Percentiles rank a stretch among this genome's conserved stretches.
Evolutionary conservation across 169 alveolate species (phyloP).

Genomic region (Eimeria falciformis): DNA sequence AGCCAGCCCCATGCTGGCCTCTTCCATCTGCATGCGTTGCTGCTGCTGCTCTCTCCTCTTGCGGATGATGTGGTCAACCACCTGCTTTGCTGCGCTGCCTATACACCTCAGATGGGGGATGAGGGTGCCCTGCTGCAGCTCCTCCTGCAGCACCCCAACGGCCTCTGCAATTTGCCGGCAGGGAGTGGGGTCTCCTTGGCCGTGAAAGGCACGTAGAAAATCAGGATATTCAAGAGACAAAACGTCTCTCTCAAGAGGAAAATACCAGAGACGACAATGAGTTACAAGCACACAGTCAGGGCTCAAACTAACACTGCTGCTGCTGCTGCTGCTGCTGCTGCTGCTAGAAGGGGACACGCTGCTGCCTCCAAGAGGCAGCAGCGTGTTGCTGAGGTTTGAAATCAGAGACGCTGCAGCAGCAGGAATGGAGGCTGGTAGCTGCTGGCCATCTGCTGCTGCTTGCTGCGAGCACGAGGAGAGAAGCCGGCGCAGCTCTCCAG

Average conservation of each 20-base stretch:
- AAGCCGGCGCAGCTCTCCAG: conserved; percentile 72
- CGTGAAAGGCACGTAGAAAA: conserved; percentile 49
- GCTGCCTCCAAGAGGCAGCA: conserved; percentile 23
- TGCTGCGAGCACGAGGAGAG: conserved; percentile 11
- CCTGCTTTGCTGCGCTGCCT: conserved; percentile 75
- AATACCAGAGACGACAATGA: conserved; percentile 48
- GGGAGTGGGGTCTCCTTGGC: conserved; percentile 41
- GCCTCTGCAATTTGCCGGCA: conserved; percentile 55
- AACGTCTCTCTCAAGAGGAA: conserved; percentile 66
- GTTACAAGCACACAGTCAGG: conserved; percentile 62
- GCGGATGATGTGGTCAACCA: conserved; percentile 60
- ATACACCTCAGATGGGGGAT: conserved; percentile 68
- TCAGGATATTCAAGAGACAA: conserved; percentile 69
- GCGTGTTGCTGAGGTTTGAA: conserved; percentile 32
- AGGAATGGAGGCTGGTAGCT: conserved; percentile 33
- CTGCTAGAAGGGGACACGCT: neutral
- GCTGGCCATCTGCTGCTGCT: neutral
- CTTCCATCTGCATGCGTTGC: neutral
- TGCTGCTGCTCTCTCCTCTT: conserved; percentile 71
- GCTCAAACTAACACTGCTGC: conserved; percentile 25
- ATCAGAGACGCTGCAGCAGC: conserved; percentile 83
- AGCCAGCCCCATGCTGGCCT: conserved; percentile 10
- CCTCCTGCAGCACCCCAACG: conserved; percentile 66
- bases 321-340: conserved; percentile 10
- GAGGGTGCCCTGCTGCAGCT: conserved; percentile 59